Evolutionary conservation across 2,329 filamentous ascomycete species (phyloP), one percentile per base, ranked within the genome.

Genomic region (Orbilia oligospora): DNA sequence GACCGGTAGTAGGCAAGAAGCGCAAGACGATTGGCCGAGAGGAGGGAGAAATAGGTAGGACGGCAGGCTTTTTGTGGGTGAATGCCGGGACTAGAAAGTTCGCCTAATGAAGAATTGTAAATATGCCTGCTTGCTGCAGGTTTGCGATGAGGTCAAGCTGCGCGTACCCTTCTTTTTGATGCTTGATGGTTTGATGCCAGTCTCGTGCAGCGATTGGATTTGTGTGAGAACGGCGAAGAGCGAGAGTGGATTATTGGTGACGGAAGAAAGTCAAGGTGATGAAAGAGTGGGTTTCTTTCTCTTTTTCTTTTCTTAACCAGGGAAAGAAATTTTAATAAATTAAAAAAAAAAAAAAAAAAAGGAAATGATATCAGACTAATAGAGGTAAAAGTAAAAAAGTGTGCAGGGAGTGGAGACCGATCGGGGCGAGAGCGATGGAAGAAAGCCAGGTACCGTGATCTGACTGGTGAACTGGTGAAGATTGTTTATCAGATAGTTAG

Each of bases 91-190:
- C 46, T 38, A 41, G 48, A 48, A 73, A 38, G 20, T 67, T 73
- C 63, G 61, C 61, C 70, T 67, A 73, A 72, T 41, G 44, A 24
- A 63, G 36, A 65, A 70, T 22, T 44, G 44, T 27, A 69, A 64
- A 68, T 41, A 53, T 33, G 38, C 49, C 27, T 58, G 61, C 27
- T 65, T 53, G 46, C 53, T 66, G 51, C 33, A 66, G 56, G 36
- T 72, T 46, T 73, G 70, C 51, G 70, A 73, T 73, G 70, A 73
- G 70, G 70, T 73, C 51, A 67, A 66, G n/a, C 63, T 68, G 71
- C 71, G 71, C 71, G 71, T 75, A 69, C 27, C 64, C 30, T 68
- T 63, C 22, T 46, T 58, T 69, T 46, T 46, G 36, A 58, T 66
- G 58, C 61, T 51, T 36, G 27, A 30, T 30, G 27, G 3, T 6